phyloP scores from a whole-genome alignment of 2,329 filamentous ascomycete species.

The Harringtonia aguacate region DNA sequence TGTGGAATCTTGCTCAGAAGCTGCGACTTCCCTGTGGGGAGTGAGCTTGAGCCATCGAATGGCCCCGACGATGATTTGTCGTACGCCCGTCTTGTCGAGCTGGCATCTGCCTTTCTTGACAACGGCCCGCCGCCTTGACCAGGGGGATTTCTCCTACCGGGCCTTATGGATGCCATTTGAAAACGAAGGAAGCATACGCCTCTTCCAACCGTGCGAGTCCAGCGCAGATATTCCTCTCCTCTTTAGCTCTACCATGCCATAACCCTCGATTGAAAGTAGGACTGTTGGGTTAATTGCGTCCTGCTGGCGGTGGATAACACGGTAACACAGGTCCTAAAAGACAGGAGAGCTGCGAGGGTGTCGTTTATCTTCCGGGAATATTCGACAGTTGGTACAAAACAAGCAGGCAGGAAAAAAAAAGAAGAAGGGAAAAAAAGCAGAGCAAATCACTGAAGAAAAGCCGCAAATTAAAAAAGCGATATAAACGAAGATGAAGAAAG shows the following conservation, averaged over 20 bases:
- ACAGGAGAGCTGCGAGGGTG: background rate
- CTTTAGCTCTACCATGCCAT: too few species aligned
- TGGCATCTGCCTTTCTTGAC: background rate
- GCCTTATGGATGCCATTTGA: conserved; percentile 6
- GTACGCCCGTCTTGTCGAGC: background rate
- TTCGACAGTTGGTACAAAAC: background rate
- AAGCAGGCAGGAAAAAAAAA: background rate
- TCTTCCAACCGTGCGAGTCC: background rate
- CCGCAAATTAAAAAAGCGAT: background rate
- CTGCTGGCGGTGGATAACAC: too few species aligned
- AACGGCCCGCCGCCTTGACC: background rate
- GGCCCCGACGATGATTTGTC: background rate
- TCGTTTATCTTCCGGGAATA: background rate
- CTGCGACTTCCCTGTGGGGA: background rate
- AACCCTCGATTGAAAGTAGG: too few species aligned
- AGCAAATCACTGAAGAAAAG: background rate
- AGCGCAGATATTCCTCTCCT: too few species aligned
- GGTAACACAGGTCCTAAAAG: too few species aligned
- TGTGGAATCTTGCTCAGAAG: conserved; percentile 1
- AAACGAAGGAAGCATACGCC: background rate
- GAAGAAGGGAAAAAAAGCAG: background rate
- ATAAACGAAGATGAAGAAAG: background rate
- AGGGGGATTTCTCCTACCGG: conserved; percentile 1
- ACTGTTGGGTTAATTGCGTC: too few species aligned
- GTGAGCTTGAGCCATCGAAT: background rate